Percentiles rank a stretch among this genome's conserved stretches.
Evolutionary conservation across 2,329 filamentous ascomycete species (phyloP).

Genomic region (Diaporthe amygdali): DNA sequence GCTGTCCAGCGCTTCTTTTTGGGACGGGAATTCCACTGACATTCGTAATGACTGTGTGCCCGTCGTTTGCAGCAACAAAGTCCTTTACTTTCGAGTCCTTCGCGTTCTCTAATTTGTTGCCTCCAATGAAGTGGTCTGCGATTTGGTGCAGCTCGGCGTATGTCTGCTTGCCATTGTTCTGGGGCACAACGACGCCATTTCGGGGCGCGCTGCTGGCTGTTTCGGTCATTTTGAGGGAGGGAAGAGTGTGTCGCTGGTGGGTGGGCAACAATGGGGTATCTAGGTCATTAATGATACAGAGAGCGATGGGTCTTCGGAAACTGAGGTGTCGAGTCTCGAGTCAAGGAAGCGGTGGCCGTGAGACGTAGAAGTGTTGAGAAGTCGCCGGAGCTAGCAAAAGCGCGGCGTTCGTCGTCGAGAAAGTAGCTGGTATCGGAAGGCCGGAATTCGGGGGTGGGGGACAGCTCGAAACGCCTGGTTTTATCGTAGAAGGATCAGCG

Average conservation of each 20-base stretch:
- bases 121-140: slow-evolving; percentile 94
- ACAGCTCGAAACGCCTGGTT: slow-evolving; percentile 13
- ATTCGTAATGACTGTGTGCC: slow-evolving; percentile 98
- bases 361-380: not conserved
- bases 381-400: slow-evolving; percentile 26
- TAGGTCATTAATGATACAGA: slow-evolving; percentile 34
- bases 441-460: not conserved
- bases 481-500: not conserved
- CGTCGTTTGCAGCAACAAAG: slow-evolving; percentile 87
- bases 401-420: slow-evolving; percentile 7
- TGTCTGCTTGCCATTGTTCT: slow-evolving; percentile 64
- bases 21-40: slow-evolving; percentile 59
- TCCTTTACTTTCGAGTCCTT: slow-evolving; percentile 90
- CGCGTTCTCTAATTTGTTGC: slow-evolving; percentile 84
- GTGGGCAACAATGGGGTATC: slow-evolving; percentile 19
- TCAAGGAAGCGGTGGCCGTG: not conserved
- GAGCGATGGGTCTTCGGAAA: not conserved
- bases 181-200: slow-evolving; percentile 56
- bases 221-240: slow-evolving; percentile 51
- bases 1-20: not conserved
- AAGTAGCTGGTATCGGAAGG: not conserved
- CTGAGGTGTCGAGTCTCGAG: slow-evolving; percentile 13
- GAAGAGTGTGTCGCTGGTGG: slow-evolving; percentile 18
- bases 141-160: slow-evolving; percentile 84
- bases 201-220: slow-evolving; percentile 41